phyloP scores from a whole-genome alignment of 257 asterid species.

The Solanum pinnatisectum region DNA sequence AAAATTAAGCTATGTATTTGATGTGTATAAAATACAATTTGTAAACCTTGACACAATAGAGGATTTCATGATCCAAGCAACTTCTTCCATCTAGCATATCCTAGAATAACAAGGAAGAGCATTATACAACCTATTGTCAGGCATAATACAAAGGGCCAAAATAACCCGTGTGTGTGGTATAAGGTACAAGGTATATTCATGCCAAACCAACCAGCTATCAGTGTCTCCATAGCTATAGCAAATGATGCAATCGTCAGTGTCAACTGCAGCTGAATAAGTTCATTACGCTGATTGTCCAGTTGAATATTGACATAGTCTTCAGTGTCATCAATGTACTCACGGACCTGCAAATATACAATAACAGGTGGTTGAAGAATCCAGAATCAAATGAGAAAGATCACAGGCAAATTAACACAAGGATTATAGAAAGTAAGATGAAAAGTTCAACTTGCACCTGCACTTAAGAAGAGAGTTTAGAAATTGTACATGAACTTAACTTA shows the following conservation, averaged over 20 bases:
- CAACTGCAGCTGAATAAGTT: slow-evolving; percentile 82
- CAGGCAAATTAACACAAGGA: not conserved
- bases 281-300: slow-evolving; percentile 85
- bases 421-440: not conserved
- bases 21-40: not conserved
- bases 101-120: slow-evolving; percentile 49
- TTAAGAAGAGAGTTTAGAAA: not conserved
- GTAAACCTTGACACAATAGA: not conserved
- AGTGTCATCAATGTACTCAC: slow-evolving; percentile 86
- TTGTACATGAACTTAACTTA: not conserved
- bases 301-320: slow-evolving; percentile 92
- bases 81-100: slow-evolving; percentile 88
- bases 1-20: not conserved
- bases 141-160: slow-evolving; percentile 25
- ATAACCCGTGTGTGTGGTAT: slow-evolving; percentile 15
- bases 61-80: slow-evolving; percentile 57
- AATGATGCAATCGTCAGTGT: slow-evolving; percentile 71
- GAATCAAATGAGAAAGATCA: not conserved
- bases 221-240: slow-evolving; percentile 58
- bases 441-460: not conserved
- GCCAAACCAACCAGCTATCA: slow-evolving; percentile 60
- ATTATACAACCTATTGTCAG: slow-evolving; percentile 33
- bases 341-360: slow-evolving; percentile 39
- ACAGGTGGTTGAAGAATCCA: not conserved
- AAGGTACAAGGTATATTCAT: slow-evolving; percentile 69